Evolutionary conservation across 805 yeast genomes (phyloP).

Genomic region (Kuraishia ogatae): DNA sequence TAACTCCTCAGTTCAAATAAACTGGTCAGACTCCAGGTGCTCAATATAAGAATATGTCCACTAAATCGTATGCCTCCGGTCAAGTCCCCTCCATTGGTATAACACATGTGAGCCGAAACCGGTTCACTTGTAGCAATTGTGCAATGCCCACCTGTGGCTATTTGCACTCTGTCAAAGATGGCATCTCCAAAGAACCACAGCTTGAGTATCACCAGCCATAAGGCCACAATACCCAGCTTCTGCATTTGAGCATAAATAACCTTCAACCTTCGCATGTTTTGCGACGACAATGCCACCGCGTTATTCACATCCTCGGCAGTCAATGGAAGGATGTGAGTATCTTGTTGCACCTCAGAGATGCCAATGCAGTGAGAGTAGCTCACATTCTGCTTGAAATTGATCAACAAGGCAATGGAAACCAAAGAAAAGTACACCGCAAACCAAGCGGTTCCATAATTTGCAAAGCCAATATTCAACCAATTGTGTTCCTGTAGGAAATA

Average conservation of each 20-base stretch:
- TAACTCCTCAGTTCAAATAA: slow-evolving; percentile 12
- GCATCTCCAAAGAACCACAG: slow-evolving; percentile 27
- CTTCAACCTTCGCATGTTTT: slow-evolving; percentile 12
- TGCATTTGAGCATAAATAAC: slow-evolving; percentile 8
- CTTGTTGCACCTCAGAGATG: not conserved
- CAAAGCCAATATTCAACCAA: slow-evolving; percentile 16
- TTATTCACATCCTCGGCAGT: not conserved
- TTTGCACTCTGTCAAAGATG: slow-evolving; percentile 21
- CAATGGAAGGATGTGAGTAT: not conserved
- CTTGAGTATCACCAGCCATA: slow-evolving; percentile 13
- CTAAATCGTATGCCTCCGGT: slow-evolving; percentile 30
- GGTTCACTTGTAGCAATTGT: slow-evolving; percentile 10
- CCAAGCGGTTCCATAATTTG: slow-evolving; percentile 21
- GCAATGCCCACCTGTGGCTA: slow-evolving; percentile 32
- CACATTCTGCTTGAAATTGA: not conserved
- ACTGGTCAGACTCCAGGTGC: slow-evolving; percentile 23
- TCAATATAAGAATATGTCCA: slow-evolving; percentile 31
- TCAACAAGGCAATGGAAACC: not conserved
- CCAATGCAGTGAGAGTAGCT: not conserved
- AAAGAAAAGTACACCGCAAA: slow-evolving; percentile 8
- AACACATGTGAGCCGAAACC: slow-evolving; percentile 12
- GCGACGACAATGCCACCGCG: not conserved
- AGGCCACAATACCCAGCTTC: slow-evolving; percentile 13
- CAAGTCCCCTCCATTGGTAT: slow-evolving; percentile 20
- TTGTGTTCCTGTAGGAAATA: slow-evolving; percentile 15